Conservation (phyloP, 768 basidiomycete genomes). For the Termitomyces sp. region DNA sequence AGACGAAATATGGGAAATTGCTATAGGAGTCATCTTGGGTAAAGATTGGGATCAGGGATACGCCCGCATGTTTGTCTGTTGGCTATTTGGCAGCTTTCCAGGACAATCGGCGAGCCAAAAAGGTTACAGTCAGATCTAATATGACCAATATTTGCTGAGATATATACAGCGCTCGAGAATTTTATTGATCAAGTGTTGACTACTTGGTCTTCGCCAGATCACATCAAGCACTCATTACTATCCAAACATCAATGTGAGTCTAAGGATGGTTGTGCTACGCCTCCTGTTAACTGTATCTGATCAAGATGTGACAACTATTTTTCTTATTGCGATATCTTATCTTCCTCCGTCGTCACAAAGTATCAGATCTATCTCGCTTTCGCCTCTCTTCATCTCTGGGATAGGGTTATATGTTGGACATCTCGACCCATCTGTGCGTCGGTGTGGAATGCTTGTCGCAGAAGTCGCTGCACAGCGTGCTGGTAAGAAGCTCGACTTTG, state of each 20-base stretch:
- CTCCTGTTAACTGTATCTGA: neutral
- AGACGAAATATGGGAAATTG: slow-evolving; percentile 49
- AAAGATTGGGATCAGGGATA: slow-evolving; percentile 58
- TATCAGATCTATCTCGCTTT: slow-evolving; percentile 44
- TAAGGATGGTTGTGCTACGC: neutral
- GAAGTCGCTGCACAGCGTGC: slow-evolving; percentile 67
- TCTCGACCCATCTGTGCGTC: slow-evolving; percentile 68
- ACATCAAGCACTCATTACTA: slow-evolving; percentile 77
- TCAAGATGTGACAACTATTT: slow-evolving; percentile 68
- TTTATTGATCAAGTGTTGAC: slow-evolving; percentile 50
- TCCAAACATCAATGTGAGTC: slow-evolving; percentile 71
- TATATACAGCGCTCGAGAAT: slow-evolving; percentile 36
- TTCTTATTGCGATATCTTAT: slow-evolving; percentile 63
- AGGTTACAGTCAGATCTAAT: slow-evolving; percentile 17
- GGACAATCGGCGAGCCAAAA: slow-evolving; percentile 22
- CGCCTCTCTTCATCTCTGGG: slow-evolving; percentile 60
- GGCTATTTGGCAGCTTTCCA: slow-evolving; percentile 48
- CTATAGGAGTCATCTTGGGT: slow-evolving; percentile 43
- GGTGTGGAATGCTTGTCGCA: slow-evolving; percentile 90
- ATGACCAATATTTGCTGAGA: neutral
- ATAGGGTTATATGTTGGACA: slow-evolving; percentile 78
- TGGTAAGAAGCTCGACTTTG: slow-evolving; percentile 72
- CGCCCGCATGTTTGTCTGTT: slow-evolving; percentile 65
- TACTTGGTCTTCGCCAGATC: slow-evolving; percentile 72
- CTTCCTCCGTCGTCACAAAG: slow-evolving; percentile 48